These are phyloP conservation scores for Acephala macrosclerotiorum DNA, from an alignment of 2,329 filamentous ascomycete species.

Conservation along the genomic window DNA sequence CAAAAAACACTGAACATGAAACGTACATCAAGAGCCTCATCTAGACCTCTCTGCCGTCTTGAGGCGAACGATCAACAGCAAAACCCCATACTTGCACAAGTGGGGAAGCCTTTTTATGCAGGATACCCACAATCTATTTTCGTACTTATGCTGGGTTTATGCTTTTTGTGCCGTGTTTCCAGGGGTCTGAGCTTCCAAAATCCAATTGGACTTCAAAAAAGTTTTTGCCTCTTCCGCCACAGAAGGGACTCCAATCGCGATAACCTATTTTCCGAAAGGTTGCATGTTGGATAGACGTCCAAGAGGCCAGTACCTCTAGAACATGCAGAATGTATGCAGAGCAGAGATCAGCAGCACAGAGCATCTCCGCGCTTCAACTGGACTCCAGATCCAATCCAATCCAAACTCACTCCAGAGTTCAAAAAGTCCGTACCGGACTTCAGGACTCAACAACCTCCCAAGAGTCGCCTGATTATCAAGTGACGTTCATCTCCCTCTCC, in stretches of 20 bases:
- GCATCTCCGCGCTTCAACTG: not conserved
- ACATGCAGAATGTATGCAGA: no score
- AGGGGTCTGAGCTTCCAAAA: not conserved
- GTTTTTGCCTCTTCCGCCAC: not conserved
- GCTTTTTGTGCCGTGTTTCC: not conserved
- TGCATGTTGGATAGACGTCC: slow-evolving; percentile 2
- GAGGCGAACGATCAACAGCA: not conserved
- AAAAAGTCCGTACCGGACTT: no score
- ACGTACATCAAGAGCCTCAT: not conserved
- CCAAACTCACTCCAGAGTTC: no score
- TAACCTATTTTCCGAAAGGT: not conserved
- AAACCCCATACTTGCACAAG: not conserved
- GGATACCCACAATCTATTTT: not conserved
- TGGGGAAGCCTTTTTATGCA: not conserved
- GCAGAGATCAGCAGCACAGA: not conserved
- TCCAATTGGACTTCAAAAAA: not conserved
- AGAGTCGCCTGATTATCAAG: not conserved
- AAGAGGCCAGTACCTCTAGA: not conserved
- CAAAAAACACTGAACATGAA: not conserved
- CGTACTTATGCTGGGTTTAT: slow-evolving; percentile 3
- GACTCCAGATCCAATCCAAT: not conserved
- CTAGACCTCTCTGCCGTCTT: slow-evolving; percentile 5
- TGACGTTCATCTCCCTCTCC: not conserved
- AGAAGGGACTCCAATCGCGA: not conserved
- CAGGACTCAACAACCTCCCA: not conserved